phyloP scores from a whole-genome alignment of 2,329 filamentous ascomycete genomes.

The Penicillium verrucosum region DNA sequence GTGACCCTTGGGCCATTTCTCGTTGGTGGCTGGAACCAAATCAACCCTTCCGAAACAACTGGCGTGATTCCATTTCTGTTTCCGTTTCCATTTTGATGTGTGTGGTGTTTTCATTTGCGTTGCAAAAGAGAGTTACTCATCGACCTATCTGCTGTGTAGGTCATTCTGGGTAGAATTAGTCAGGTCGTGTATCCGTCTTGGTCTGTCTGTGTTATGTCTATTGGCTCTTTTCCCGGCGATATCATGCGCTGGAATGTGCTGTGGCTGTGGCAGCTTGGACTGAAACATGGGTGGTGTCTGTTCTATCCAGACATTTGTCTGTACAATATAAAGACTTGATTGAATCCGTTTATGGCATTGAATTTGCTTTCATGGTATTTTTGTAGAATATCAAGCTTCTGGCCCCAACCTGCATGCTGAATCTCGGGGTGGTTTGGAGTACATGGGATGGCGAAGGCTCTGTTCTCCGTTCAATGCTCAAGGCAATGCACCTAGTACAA shows the following conservation, averaged over 20 bases:
- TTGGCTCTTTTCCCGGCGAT: constrained; percentile 5
- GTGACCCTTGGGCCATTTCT: constrained; percentile 21
- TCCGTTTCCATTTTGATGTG: constrained; percentile 23
- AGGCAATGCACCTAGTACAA: background rate
- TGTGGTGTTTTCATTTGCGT: constrained; percentile 24
- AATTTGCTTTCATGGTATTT: background rate
- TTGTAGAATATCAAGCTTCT: background rate
- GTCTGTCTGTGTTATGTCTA: background rate
- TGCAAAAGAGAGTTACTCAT: constrained; percentile 21
- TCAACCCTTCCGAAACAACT: constrained; percentile 12
- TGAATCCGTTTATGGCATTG: constrained; percentile 1
- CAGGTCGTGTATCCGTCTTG: background rate
- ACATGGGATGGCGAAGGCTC: background rate
- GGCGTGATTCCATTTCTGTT: constrained; percentile 16
- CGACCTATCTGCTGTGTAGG: constrained; percentile 36
- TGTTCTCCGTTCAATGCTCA: background rate
- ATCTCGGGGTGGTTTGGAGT: no score
- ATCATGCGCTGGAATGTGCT: constrained; percentile 9
- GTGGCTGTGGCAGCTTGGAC: background rate
- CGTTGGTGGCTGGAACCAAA: constrained; percentile 13
- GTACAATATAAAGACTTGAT: constrained; percentile 7
- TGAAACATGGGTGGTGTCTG: background rate
- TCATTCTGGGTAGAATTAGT: constrained; percentile 9
- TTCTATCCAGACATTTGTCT: constrained; percentile 6
- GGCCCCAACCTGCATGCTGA: background rate